Evolutionary conservation across 2,329 filamentous ascomycete species (phyloP), one percentile per base, ranked within the genome.

Genomic region (Penicillium janthinellum): DNA sequence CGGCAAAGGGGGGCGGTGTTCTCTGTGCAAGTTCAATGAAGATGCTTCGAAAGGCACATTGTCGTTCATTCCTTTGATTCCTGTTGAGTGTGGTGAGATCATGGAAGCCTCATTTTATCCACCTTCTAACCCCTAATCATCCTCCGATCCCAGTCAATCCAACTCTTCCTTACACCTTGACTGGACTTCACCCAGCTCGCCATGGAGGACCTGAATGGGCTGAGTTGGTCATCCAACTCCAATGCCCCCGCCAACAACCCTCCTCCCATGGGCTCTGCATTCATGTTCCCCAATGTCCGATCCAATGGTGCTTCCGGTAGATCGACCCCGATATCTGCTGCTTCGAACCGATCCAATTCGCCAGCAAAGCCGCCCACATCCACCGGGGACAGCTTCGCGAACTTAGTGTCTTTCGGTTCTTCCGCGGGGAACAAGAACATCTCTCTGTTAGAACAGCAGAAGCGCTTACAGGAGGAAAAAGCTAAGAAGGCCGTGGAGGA

Each of bases 391-490:
- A 82, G 79, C 67, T 94, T 91, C 37, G 81, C 79, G 25, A 93
- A 81, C 53, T 82, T 84, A 34, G 85, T 80, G 60, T 94, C 90
- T 61, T 88, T 90, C 61, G 70, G 66, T 35, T 69, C 74, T 3
- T 68, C 74, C 14, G 69, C 73, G 44, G 59, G 78, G 56, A 85
- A 83, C 34, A 89, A 87, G 74, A 95, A 90, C 64, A 81, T 97
- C 15, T 86, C 86, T 1, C 79, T 90, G 8, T 78, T 85, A 57
- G 86, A 89, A 69, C 83, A 86, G 54, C 87, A 90, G 73, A 84
- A 80, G 69, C 89, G 86, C 62, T 78, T 96, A 65, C 86, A 90
- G 65, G 91, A 96, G 75, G 88, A 92, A 75, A 91, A 86, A 77
- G 81, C 84, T 37, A 86, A 81, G 73, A 90, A 94, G 73, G 90